These are phyloP conservation scores for Fennellomyces sp. DNA, from an alignment of 371 early-diverging fungal genomes.

Conservation along the genomic window DNA sequence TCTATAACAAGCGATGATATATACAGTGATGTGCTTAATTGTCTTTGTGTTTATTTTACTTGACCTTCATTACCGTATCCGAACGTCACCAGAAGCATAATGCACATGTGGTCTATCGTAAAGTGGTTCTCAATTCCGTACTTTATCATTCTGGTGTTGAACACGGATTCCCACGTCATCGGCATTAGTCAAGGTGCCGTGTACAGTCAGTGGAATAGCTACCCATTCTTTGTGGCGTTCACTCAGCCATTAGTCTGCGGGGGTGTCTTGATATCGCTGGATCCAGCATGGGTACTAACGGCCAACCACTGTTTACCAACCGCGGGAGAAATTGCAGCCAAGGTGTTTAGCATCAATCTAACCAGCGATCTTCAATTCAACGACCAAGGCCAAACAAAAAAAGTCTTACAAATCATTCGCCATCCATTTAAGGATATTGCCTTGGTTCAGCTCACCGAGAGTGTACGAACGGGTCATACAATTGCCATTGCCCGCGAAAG, in stretches of 20 bases:
- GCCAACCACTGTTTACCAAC: slow-evolving; percentile 33
- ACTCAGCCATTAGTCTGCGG: slow-evolving; percentile 31
- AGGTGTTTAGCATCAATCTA: not conserved
- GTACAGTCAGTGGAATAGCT: slow-evolving; percentile 22
- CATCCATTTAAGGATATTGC: not conserved
- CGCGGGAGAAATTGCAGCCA: not conserved
- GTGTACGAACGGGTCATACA: no score
- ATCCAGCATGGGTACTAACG: slow-evolving; percentile 44
- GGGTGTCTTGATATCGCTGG: slow-evolving; percentile 31
- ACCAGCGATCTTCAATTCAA: slow-evolving; percentile 14
- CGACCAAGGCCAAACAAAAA: not conserved
- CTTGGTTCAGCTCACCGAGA: not conserved
- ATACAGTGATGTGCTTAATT: no score
- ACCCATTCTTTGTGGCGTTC: slow-evolving; percentile 32
- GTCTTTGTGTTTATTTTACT: no score
- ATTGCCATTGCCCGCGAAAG: not conserved
- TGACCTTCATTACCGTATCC: no score
- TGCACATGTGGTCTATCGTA: no score
- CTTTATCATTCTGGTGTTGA: no score
- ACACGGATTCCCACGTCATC: no score
- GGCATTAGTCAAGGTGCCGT: not conserved
- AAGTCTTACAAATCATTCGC: not conserved
- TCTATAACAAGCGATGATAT: no score
- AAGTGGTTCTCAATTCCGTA: no score
- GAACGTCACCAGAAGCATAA: no score